Percentiles rank a stretch among this genome's conserved stretches.
These are phyloP conservation scores for Garcia nutans DNA, from an alignment of 345 rosid genomes.

Conservation along the genomic window DNA sequence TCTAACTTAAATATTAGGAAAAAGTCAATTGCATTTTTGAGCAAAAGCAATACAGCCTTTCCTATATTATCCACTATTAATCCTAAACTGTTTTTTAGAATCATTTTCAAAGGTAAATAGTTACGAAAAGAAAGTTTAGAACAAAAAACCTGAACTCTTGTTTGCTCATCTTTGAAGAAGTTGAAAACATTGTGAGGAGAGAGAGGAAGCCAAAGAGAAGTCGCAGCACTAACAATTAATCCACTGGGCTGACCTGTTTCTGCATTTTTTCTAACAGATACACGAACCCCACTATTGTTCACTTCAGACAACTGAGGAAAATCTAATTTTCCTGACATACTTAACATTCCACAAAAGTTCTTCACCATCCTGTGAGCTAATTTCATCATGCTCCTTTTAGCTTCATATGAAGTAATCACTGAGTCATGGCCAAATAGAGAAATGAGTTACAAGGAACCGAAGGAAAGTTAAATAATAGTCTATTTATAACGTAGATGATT, in stretches of 20 bases:
- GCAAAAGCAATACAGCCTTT: too few species aligned
- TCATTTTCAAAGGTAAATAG: too few species aligned
- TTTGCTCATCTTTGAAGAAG: constrained; percentile 36
- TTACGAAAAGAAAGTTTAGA: not conserved
- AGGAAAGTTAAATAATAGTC: not conserved
- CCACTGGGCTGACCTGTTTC: constrained; percentile 57
- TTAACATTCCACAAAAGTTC: constrained; percentile 45
- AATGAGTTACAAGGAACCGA: not conserved
- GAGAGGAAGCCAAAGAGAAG: constrained; percentile 59
- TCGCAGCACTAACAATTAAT: constrained; percentile 52
- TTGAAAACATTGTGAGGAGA: constrained; percentile 43
- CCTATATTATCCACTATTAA: too few species aligned
- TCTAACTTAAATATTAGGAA: too few species aligned
- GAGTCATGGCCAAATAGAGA: not conserved
- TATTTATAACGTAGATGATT: not conserved
- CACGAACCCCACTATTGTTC: constrained; percentile 50
- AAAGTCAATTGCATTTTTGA: too few species aligned
- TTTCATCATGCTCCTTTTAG: constrained; percentile 49
- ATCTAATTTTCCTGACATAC: constrained; percentile 52
- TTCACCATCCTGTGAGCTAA: constrained; percentile 68
- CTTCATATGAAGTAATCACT: constrained; percentile 32
- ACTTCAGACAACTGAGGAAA: constrained; percentile 45
- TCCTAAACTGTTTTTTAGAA: too few species aligned
- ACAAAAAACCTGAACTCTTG: constrained; percentile 44
- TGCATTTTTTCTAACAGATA: constrained; percentile 40